Conservation (phyloP, 805 yeast species). For the Ogataea angusta region DNA sequence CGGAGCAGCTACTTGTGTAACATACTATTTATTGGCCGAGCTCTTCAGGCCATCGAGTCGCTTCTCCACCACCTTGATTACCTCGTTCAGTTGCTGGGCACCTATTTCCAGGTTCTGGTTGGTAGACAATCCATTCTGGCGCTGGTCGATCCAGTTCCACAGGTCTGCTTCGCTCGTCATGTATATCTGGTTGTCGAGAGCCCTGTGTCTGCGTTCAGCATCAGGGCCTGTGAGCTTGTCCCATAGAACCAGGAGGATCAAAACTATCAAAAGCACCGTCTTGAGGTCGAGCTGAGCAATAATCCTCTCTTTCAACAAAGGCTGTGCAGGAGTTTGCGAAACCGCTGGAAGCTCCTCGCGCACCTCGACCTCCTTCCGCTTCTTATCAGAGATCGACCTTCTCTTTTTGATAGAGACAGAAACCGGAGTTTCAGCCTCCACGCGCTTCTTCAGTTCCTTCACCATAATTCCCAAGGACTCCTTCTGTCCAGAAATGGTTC, state of each 20-base stretch:
- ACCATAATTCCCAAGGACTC: slow-evolving; percentile 51
- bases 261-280: slow-evolving; percentile 17
- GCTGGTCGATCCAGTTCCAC: slow-evolving; percentile 67
- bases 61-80: slow-evolving; percentile 42
- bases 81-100: slow-evolving; percentile 44
- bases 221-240: slow-evolving; percentile 11
- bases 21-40: slow-evolving; percentile 3
- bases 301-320: slow-evolving; percentile 13
- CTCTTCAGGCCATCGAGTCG: slow-evolving; percentile 37
- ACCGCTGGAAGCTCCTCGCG: slow-evolving; percentile 10
- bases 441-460: slow-evolving; percentile 41
- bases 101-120: slow-evolving; percentile 2
- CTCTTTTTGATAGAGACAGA: slow-evolving; percentile 8
- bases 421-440: slow-evolving; percentile 20
- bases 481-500: slow-evolving; percentile 69
- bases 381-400: slow-evolving; percentile 20
- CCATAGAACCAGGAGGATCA: slow-evolving; percentile 21
- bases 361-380: slow-evolving; percentile 19
- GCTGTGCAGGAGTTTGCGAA: slow-evolving; percentile 11
- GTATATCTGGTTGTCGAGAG: slow-evolving; percentile 26
- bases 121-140: neutral
- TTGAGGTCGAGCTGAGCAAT: slow-evolving; percentile 25
- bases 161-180: slow-evolving; percentile 53
- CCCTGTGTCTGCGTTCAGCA: neutral
- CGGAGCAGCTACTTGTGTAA: neutral